These are phyloP conservation scores for Botrytis elliptica DNA, from an alignment of 2,329 filamentous ascomycete species.

Conservation along the genomic window DNA sequence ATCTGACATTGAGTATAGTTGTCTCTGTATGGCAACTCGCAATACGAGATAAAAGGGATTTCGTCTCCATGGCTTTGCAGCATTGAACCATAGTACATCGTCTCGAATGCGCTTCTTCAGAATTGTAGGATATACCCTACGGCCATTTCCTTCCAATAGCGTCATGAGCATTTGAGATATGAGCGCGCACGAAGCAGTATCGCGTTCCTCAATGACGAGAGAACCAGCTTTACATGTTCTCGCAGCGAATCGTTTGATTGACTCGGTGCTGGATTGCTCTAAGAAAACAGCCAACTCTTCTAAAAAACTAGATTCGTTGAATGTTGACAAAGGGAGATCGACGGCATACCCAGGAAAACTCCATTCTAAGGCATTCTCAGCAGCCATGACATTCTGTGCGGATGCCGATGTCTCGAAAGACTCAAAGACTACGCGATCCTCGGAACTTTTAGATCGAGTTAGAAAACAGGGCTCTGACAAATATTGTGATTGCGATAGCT, in stretches of 20 bases:
- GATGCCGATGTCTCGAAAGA: slow-evolving; percentile 58
- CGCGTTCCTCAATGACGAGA: slow-evolving; percentile 52
- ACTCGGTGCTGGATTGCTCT: slow-evolving; percentile 54
- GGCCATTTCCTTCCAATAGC: slow-evolving; percentile 56
- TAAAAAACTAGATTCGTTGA: slow-evolving; percentile 47
- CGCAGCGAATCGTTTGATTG: slow-evolving; percentile 53
- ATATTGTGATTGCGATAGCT: not conserved
- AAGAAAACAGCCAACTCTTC: slow-evolving; percentile 51
- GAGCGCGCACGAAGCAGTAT: slow-evolving; percentile 56
- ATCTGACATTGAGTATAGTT: slow-evolving; percentile 45
- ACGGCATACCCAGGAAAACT: slow-evolving; percentile 58
- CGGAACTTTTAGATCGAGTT: not conserved
- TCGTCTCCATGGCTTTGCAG: slow-evolving; percentile 58
- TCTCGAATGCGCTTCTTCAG: slow-evolving; percentile 61
- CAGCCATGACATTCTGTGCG: slow-evolving; percentile 52
- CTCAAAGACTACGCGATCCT: slow-evolving; percentile 51
- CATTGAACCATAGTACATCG: slow-evolving; percentile 52
- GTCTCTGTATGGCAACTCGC: slow-evolving; percentile 55
- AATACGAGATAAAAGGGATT: slow-evolving; percentile 61
- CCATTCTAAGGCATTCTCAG: slow-evolving; percentile 54
- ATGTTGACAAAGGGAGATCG: slow-evolving; percentile 44
- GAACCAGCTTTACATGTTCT: slow-evolving; percentile 51
- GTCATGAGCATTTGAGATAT: slow-evolving; percentile 61
- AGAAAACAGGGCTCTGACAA: not conserved
- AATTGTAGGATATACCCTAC: slow-evolving; percentile 37